Conservation (phyloP, 345 rosid species). For the Toxicodendron radicans region DNA sequence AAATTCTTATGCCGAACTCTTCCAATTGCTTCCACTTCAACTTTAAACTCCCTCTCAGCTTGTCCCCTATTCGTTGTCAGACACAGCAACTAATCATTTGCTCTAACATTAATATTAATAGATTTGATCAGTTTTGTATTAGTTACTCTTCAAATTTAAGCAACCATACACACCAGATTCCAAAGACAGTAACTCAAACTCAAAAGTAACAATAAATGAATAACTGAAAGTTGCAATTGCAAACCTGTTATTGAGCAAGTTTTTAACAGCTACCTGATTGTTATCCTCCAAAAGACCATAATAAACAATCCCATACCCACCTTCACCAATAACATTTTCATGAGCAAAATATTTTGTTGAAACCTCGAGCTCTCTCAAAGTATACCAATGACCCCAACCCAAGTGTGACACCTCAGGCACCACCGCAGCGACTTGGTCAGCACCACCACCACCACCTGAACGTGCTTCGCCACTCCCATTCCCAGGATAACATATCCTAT, state of each 20-base stretch:
- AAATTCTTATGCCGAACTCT: slow-evolving; percentile 90
- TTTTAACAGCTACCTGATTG: slow-evolving; percentile 78
- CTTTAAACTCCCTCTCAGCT: slow-evolving; percentile 90
- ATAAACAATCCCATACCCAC: slow-evolving; percentile 95
- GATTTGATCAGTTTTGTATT: not conserved
- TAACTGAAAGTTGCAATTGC: not conserved
- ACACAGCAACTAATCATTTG: slow-evolving; percentile 4
- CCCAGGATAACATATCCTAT: slow-evolving; percentile 50
- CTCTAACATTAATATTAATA: not conserved
- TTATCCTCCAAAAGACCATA: slow-evolving; percentile 69
- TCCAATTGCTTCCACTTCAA: slow-evolving; percentile 95
- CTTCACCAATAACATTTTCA: slow-evolving; percentile 89
- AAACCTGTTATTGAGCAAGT: slow-evolving; percentile 87
- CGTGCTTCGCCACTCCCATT: slow-evolving; percentile 41
- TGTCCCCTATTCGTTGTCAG: slow-evolving; percentile 61
- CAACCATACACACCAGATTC: no score
- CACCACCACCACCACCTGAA: slow-evolving; percentile 13
- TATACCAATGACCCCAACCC: slow-evolving; percentile 62
- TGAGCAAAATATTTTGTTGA: slow-evolving; percentile 70
- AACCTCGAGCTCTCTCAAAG: slow-evolving; percentile 79
- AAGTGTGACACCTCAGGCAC: slow-evolving; percentile 62
- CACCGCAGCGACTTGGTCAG: slow-evolving; percentile 33
- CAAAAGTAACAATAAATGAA: not conserved
- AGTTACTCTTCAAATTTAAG: not conserved
- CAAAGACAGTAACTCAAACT: not conserved